Evolutionary conservation across 768 basidiomycete genomes (phyloP), one percentile per base, ranked within the genome.

Genomic region (Favolaschia claudopus): DNA sequence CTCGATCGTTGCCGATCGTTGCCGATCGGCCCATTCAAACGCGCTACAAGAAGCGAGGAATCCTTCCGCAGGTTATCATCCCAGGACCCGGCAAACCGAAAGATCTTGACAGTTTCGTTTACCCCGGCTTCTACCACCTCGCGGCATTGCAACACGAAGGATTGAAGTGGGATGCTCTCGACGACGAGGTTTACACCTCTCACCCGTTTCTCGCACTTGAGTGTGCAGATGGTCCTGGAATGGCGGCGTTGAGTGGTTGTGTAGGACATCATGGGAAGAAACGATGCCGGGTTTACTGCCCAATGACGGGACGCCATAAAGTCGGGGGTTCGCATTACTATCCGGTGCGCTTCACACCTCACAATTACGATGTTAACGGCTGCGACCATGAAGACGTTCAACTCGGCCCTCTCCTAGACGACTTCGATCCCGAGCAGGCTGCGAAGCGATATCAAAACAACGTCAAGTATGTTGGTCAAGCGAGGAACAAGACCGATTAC

Each of bases 281-380:
- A 22, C 73, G 68, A 0, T 82, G 79, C 39, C 70, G 68, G 0
- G 8, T 76, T 0, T 74, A 67, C 39, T 82, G 79, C 56, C 36
- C 53, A 0, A 19, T 71, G 13, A 38, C 7, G 5, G 75, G 77
- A 0, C 66, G 72, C 1, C 65, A 52, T 7, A 75, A 75, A 42
- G 46, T 55, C 6, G 52, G 60, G 1, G 62, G 34, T 0, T n/a
- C 52, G 0, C 66, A 64, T n/a, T 79, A 80, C 38, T 80, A 75
- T 58, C 73, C 76, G 0, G 76, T 60, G 0, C 53, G 61, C 9
- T 44, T 71, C 2, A 62, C 64, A 20, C 78, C 77, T 0, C 10
- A 40, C 17, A 28, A 62, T 38, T 73, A 67, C 31, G 12, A 8
- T 19, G 48, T 73, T 1, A 10, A n/a, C 1, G 74, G 72, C 1